Conservation (phyloP, 345 rosid species). For the Moricandia arvensis region DNA sequence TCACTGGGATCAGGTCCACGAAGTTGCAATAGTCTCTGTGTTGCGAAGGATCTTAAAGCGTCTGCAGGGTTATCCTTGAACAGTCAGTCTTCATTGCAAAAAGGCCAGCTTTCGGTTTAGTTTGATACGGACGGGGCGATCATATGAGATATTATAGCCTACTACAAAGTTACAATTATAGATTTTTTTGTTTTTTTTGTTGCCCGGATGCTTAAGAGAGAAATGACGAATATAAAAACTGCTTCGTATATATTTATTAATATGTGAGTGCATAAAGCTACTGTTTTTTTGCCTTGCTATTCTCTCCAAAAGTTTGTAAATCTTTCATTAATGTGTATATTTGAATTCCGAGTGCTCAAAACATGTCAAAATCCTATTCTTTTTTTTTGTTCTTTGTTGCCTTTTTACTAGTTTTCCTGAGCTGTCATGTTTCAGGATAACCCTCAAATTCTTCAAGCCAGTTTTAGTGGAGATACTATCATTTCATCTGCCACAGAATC, state of each 20-base stretch:
- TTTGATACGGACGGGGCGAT: not conserved
- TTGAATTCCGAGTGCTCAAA: not conserved
- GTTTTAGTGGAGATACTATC: conserved; percentile 61
- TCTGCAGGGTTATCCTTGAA: conserved; percentile 74
- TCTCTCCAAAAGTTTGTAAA: not conserved
- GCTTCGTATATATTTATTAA: not conserved
- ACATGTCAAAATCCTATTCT: not conserved
- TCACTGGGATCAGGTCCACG: conserved; percentile 90
- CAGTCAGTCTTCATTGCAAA: conserved; percentile 46
- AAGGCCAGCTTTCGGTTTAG: conserved; percentile 2
- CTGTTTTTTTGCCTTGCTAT: not conserved
- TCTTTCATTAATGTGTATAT: not conserved
- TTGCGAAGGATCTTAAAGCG: conserved; percentile 72
- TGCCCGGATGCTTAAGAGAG: not conserved
- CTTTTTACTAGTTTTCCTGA: not conserved
- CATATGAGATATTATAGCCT: conserved; percentile 1
- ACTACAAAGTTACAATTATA: not conserved
- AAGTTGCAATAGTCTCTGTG: conserved; percentile 72
- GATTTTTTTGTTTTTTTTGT: no score
- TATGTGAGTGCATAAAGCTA: not conserved
- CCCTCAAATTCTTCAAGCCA: conserved; percentile 62
- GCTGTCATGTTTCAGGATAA: conserved; percentile 55
- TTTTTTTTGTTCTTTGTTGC: not conserved
- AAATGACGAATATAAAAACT: not conserved
- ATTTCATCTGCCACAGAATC: conserved; percentile 60